These are phyloP conservation scores for Herpetomonas muscarum DNA, from an alignment of 208 protist species.

Conservation along the genomic window DNA sequence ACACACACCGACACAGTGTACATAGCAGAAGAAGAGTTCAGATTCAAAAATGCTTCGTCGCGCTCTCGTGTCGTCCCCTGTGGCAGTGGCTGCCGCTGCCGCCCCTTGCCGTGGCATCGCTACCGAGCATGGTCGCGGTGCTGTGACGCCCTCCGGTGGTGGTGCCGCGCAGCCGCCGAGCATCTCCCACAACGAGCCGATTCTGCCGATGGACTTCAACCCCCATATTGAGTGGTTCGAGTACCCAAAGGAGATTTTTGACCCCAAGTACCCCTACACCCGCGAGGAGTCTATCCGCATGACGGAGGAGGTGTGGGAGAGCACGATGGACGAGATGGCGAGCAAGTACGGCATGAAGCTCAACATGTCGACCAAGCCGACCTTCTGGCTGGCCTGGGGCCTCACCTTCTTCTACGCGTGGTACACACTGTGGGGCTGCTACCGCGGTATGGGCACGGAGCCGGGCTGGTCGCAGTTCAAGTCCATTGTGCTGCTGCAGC, in stretches of 20 bases:
- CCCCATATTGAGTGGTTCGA: constrained; percentile 92
- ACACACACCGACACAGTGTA: neutral
- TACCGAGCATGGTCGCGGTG: neutral
- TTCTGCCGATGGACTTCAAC: constrained; percentile 90
- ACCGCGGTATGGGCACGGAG: constrained; percentile 82
- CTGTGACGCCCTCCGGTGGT: constrained; percentile 5
- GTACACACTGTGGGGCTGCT: constrained; percentile 88
- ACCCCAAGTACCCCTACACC: constrained; percentile 88
- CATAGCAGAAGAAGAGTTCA: neutral
- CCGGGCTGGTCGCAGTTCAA: constrained; percentile 80
- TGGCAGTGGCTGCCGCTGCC: neutral
- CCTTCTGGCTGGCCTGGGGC: constrained; percentile 84
- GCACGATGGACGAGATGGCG: constrained; percentile 89
- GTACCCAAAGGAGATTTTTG: constrained; percentile 88
- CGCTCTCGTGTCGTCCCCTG: neutral
- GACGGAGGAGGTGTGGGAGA: constrained; percentile 87
- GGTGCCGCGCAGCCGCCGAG: constrained; percentile 53
- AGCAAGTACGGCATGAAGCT: constrained; percentile 84
- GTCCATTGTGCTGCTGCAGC: constrained; percentile 61
- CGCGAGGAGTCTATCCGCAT: constrained; percentile 88
- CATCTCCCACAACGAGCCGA: constrained; percentile 73
- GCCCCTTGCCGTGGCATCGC: neutral
- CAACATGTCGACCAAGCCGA: constrained; percentile 81
- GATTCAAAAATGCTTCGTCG: neutral
- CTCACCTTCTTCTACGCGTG: constrained; percentile 83